phyloP scores from a whole-genome alignment of 805 yeast genomes.

The Suhomyces emberorum region DNA sequence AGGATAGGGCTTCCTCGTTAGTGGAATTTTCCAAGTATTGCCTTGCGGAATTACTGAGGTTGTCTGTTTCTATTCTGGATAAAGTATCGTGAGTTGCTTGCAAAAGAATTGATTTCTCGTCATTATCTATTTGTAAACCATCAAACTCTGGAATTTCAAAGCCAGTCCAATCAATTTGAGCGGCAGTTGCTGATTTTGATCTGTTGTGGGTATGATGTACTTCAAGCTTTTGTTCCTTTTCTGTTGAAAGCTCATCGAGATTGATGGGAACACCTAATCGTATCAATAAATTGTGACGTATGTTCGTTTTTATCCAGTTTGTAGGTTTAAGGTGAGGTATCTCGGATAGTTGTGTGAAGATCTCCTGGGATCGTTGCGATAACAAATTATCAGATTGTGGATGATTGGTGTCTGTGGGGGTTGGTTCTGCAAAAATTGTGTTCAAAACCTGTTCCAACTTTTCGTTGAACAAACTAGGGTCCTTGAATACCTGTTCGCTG shows the following conservation, averaged over 20 bases:
- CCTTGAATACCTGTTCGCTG: slow-evolving; percentile 12
- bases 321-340: slow-evolving; percentile 52
- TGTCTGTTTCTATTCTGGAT: slow-evolving; percentile 33
- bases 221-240: not conserved
- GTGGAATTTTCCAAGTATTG: slow-evolving; percentile 21
- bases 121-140: slow-evolving; percentile 26
- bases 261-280: slow-evolving; percentile 73
- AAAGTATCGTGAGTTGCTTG: slow-evolving; percentile 25
- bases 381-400: slow-evolving; percentile 9
- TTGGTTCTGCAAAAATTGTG: slow-evolving; percentile 7
- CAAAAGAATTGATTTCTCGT: slow-evolving; percentile 21
- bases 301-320: slow-evolving; percentile 66
- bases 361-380: slow-evolving; percentile 33
- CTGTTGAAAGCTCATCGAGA: slow-evolving; percentile 47
- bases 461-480: slow-evolving; percentile 9
- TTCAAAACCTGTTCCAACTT: slow-evolving; percentile 12
- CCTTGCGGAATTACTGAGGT: slow-evolving; percentile 28
- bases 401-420: slow-evolving; percentile 1
- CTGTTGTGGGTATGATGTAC: not conserved
- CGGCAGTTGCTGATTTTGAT: slow-evolving; percentile 4
- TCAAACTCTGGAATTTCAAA: slow-evolving; percentile 36
- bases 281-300: slow-evolving; percentile 60
- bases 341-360: slow-evolving; percentile 47
- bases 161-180: slow-evolving; percentile 32
- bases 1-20: slow-evolving; percentile 12